Evolutionary conservation across 768 basidiomycete species (phyloP).

Genomic region (Postia placenta): DNA sequence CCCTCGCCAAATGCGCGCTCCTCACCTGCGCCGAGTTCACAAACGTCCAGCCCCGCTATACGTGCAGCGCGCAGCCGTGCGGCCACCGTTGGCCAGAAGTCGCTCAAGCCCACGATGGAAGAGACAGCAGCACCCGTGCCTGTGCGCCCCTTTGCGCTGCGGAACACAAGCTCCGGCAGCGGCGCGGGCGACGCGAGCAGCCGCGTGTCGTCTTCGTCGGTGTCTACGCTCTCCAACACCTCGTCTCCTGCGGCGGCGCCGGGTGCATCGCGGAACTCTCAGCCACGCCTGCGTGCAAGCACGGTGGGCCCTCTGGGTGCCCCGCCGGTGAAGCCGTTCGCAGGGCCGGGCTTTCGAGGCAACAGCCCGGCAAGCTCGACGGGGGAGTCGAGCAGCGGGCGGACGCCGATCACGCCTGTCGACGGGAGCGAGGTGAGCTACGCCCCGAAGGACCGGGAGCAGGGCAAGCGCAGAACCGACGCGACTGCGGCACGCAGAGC

Average conservation of each 20-base stretch:
- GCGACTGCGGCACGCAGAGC: slow-evolving; percentile 19
- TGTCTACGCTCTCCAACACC: neutral
- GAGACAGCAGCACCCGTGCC: neutral
- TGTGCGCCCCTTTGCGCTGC: neutral
- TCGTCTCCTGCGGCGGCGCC: neutral
- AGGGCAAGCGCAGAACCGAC: slow-evolving; percentile 6
- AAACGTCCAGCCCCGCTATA: neutral
- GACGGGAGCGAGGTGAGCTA: slow-evolving; percentile 63
- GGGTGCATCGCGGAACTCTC: neutral
- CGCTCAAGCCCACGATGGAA: neutral
- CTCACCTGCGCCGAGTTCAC: neutral
- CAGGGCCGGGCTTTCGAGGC: slow-evolving; percentile 30
- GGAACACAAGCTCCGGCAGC: neutral
- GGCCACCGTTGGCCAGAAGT: neutral
- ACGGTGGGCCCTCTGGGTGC: slow-evolving; percentile 1
- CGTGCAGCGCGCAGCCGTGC: neutral
- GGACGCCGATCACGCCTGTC: slow-evolving; percentile 67
- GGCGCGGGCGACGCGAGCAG: neutral
- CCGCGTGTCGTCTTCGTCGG: neutral
- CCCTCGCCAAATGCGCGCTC: neutral
- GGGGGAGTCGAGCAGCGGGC: slow-evolving; percentile 77
- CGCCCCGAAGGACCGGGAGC: slow-evolving; percentile 11
- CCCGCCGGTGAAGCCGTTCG: slow-evolving; percentile 49
- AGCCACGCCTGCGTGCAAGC: slow-evolving; percentile 1
- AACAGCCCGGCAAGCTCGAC: slow-evolving; percentile 82